Base-by-base conservation (phyloP, 2,329 filamentous ascomycete species). In the Verticillium alfalfae region DNA sequence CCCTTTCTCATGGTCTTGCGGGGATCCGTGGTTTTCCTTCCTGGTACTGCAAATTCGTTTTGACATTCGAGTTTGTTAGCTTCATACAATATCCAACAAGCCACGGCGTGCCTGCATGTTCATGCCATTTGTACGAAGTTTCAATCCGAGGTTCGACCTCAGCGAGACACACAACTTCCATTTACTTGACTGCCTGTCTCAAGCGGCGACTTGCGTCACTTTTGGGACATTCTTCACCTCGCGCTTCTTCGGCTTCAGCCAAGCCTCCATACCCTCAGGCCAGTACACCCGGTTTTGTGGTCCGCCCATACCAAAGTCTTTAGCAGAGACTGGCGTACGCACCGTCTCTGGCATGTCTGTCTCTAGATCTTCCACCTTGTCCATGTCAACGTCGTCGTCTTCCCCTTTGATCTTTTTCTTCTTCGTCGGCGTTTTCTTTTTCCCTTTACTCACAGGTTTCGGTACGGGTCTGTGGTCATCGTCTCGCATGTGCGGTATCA, bases 191-290 rank as follows among this genome's bases (percentile, higher is more conserved):
- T 37, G 45, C 7, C 18, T 2, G 10, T 26, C n/a, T 52, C 45
- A 52, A 6, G 8, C 45, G 10, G n/a, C 45, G n/a, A 26, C 45
- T 10, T 52, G 8, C 2, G 39, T n/a, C 16, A n/a, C 39, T 16
- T 41, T 41, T 15, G 39, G 6, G 13, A 18, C 18, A 12, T 52
- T 52, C 18, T 52, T 52, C 10, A 52, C 18, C 45, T 52, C 45
- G 6, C 45, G 18, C 78, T 96, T 97, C 74, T 84, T 88, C 0
- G 93, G 92, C 61, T 88, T 83, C 26, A 97, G 77, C 92, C 93
- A 97, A 64, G 96, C 90, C 72, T 97, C 93, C 87, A 93, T 92
- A 0, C 91, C 91, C 1, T 86, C 81, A 0, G 93, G 93, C 93
- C 94, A 97, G 72, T 96, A 97, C 0, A 97, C 94, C 52, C 93